Conservation (phyloP, 1,284 basidiomycete genomes). For the Peniophora sp. region DNA sequence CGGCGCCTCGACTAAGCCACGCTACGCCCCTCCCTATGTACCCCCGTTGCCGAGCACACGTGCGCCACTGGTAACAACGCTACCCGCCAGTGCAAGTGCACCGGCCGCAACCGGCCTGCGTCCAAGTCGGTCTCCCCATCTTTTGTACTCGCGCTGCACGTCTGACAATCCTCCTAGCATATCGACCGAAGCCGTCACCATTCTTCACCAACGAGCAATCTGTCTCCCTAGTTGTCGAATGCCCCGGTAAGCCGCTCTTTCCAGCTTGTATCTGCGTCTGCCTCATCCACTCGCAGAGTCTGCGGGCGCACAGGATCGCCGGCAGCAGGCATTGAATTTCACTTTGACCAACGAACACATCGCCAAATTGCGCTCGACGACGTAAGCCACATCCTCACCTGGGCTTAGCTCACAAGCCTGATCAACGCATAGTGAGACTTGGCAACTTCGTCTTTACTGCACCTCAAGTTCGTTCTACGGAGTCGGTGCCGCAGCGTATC, state of each 20-base stretch:
- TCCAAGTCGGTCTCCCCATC: neutral
- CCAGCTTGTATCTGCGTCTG: neutral
- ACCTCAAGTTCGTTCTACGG: constrained; percentile 84
- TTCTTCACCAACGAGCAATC: constrained; percentile 65
- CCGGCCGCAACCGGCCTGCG: neutral
- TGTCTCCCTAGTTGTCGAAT: constrained; percentile 58
- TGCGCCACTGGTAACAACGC: neutral
- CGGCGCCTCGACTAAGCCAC: neutral
- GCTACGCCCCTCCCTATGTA: neutral
- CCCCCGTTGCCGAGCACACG: neutral
- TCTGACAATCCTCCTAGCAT: constrained; percentile 32
- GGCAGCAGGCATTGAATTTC: constrained; percentile 54
- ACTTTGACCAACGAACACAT: constrained; percentile 56
- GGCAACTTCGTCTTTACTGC: constrained; percentile 86
- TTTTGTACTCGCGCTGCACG: neutral
- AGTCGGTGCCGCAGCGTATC: constrained; percentile 39
- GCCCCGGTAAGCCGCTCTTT: constrained; percentile 48
- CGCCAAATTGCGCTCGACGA: constrained; percentile 46
- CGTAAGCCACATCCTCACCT: constrained; percentile 26
- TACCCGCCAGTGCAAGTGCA: neutral
- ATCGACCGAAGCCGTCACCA: constrained; percentile 74
- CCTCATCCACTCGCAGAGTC: constrained; percentile 46
- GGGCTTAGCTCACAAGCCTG: constrained; percentile 2
- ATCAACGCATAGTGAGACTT: constrained; percentile 42
- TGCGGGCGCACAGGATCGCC: constrained; percentile 65